A percentile compares a stretch with the other conserved stretches of the same genome.
Evolutionary conservation across 2,329 filamentous ascomycete genomes (phyloP).

Genomic region (Calonectria honghensis): DNA sequence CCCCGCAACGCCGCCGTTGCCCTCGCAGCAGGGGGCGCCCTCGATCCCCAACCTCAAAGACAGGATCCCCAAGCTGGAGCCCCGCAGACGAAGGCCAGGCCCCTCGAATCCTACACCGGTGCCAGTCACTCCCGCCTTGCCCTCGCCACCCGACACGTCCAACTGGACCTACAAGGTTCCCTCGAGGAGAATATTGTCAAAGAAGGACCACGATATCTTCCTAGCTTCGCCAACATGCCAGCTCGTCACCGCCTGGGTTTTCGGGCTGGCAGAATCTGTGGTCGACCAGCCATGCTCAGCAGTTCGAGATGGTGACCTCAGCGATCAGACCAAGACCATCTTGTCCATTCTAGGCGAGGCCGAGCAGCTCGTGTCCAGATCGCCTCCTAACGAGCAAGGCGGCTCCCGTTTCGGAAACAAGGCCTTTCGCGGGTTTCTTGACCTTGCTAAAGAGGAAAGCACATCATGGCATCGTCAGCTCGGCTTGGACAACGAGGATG

Average conservation of each 20-base stretch:
- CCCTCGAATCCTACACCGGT: constrained; percentile 76
- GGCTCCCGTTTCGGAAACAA: constrained; percentile 97
- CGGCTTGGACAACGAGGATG: constrained; percentile 69
- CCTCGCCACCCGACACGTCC: constrained; percentile 78
- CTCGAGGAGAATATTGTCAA: constrained; percentile 86
- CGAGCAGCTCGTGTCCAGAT: constrained; percentile 78
- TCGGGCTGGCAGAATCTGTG: constrained; percentile 89
- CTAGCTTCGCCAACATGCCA: constrained; percentile 83
- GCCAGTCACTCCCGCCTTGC: constrained; percentile 84
- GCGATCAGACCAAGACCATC: constrained; percentile 77
- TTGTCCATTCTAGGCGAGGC: constrained; percentile 82
- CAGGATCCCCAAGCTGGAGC: constrained; percentile 80
- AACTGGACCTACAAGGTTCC: constrained; percentile 79
- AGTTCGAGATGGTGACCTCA: constrained; percentile 73
- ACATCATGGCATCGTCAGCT: constrained; percentile 79
- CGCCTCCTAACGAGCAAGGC: constrained; percentile 88
- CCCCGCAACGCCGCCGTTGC: constrained; percentile 36
- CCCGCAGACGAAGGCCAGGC: constrained; percentile 73
- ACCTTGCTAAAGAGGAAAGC: constrained; percentile 76
- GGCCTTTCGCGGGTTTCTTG: constrained; percentile 88
- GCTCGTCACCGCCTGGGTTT: constrained; percentile 89
- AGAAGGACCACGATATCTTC: constrained; percentile 87
- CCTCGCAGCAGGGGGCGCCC: constrained; percentile 42
- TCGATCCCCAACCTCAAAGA: constrained; percentile 65
- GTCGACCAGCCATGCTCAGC: constrained; percentile 81